Evolutionary conservation across 2,329 filamentous ascomycete genomes (phyloP).

Genomic region (Fusarium illudens): DNA sequence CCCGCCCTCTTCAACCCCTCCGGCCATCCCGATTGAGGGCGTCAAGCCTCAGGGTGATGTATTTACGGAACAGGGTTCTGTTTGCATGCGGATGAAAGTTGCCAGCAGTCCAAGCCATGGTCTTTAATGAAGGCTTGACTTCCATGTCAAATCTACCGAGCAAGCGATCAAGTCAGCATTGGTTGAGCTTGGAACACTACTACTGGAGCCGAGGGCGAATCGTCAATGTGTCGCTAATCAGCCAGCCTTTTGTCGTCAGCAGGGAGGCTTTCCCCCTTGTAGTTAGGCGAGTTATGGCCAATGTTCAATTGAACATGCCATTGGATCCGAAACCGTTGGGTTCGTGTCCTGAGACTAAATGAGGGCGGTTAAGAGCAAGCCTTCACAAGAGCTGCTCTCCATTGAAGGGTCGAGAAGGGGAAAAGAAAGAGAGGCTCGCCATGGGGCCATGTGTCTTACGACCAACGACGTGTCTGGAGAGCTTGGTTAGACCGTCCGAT

Average conservation of each 20-base stretch:
- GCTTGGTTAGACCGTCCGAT: background rate
- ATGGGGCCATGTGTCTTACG: background rate
- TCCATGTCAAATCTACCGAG: background rate
- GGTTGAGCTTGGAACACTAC: background rate
- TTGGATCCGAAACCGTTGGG: background rate
- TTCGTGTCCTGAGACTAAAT: background rate
- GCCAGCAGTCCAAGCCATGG: background rate
- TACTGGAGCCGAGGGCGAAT: background rate
- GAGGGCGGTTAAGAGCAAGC: constrained; percentile 3
- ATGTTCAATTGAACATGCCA: background rate
- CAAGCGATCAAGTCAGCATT: background rate
- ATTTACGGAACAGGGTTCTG: background rate
- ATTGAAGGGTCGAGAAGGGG: background rate
- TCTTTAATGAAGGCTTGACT: background rate
- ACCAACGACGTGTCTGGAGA: background rate
- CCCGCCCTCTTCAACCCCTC: background rate
- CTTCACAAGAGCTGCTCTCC: background rate
- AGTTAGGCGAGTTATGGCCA: background rate
- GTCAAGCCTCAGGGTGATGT: background rate
- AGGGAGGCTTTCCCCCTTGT: background rate
- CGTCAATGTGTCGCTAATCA: background rate
- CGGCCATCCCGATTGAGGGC: background rate
- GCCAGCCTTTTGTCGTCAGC: background rate
- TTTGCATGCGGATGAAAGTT: background rate
- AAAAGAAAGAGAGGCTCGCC: background rate